phyloP scores from a whole-genome alignment of 495 filamentous ascomycete species.

The Trichoderma erinaceum region DNA sequence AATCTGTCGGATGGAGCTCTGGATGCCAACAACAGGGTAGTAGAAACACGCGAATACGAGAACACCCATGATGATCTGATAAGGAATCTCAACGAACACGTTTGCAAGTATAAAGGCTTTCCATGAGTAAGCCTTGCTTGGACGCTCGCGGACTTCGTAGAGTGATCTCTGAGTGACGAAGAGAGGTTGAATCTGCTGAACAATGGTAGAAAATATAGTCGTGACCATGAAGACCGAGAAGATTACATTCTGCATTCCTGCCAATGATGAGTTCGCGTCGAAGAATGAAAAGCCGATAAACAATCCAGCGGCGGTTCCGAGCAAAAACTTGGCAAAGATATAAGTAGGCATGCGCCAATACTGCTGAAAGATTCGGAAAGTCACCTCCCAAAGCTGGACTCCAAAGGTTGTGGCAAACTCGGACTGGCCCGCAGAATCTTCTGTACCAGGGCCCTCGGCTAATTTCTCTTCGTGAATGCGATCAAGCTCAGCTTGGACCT shows the following conservation, averaged over 20 bases:
- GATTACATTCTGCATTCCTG: conserved; percentile 58
- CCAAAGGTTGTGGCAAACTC: conserved; percentile 53
- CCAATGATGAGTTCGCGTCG: conserved; percentile 48
- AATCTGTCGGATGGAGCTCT: conserved; percentile 47
- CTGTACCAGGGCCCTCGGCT: conserved; percentile 9
- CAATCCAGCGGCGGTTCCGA: conserved; percentile 60
- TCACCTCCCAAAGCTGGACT: conserved; percentile 49
- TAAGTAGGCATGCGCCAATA: conserved; percentile 64
- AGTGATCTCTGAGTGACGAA: conserved; percentile 60
- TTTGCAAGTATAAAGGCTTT: conserved; percentile 60
- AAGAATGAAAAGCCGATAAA: conserved; percentile 63
- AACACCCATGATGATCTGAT: conserved; percentile 54
- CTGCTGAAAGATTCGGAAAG: conserved; percentile 69
- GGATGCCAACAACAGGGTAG: conserved; percentile 51
- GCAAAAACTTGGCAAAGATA: conserved; percentile 49
- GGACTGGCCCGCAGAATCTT: conserved; percentile 33
- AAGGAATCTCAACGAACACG: conserved; percentile 70
- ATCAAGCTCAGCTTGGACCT: conserved; percentile 52
- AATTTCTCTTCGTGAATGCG: conserved; percentile 29
- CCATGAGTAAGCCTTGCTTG: conserved; percentile 68
- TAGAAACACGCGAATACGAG: conserved; percentile 59
- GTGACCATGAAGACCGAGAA: conserved; percentile 71
- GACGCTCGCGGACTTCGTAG: conserved; percentile 64
- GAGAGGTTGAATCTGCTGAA: conserved; percentile 62
- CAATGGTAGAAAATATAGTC: conserved; percentile 55